Base-by-base conservation (phyloP, 2,329 filamentous ascomycete genomes). In the Escovopsis sp. region DNA sequence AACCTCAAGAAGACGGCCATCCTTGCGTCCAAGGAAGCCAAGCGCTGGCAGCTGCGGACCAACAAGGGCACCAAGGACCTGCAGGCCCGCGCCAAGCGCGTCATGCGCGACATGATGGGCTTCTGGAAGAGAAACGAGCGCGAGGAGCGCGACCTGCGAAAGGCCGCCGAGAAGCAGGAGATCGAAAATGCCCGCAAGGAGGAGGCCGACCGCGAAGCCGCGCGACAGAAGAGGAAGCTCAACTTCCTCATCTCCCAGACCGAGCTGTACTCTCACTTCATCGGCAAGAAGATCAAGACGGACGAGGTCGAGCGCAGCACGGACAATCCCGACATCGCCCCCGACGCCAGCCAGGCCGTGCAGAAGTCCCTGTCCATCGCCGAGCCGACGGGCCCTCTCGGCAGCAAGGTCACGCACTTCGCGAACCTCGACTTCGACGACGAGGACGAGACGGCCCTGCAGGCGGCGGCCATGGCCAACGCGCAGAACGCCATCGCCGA, bases 51-150 rank as follows among this genome's bases (percentile, higher is more conserved):
- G 61, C 76, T 93, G 46, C 83, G 87, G 35, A 98, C 91, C 41
- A 98, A 98, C 69, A 96, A 98, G 72, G 93, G 88, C 57, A 91
- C 84, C 60, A 98, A 98, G 62, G 91, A 98, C 61, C 84, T 94
- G 4, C 91, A 96, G 59, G 91, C 91, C 35, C 79, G 91, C 38
- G 91, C 91, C 44, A 98, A 98, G 71, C 83, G 91, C 51, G 89
- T 89, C 45, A 98, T 98, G 91, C 79, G 91, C 58, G 91, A 98
- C 64, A 98, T 98, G 91, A 91, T 95, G 75, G 79, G 84, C 44
- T 98, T 96, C 72, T 98, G 91, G 91, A 96, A 96, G 65, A 82
- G 89, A 43, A 98, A 98, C 59, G 91, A 98, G 62, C 83, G 89
- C 41, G 91, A 98, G 58, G 91, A 98, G 59, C 84, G 91, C 46